Conservation (phyloP, 371 early-diverging fungal species). For the Polyrhizophydium stewartii region DNA sequence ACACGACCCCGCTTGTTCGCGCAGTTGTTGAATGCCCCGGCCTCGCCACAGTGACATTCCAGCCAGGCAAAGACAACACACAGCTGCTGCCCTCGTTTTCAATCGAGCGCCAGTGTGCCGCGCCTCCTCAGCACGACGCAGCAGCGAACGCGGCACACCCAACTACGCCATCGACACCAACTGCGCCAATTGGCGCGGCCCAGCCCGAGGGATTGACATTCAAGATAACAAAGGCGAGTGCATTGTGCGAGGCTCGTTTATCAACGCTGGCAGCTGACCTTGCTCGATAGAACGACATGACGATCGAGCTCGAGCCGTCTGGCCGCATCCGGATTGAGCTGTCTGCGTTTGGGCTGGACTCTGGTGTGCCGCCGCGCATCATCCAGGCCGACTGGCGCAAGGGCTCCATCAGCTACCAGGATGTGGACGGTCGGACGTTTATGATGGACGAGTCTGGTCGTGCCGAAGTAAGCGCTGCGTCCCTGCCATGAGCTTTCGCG, state of each 20-base stretch:
- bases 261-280: too few species aligned
- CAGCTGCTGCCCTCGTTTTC: background rate
- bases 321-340: conserved; percentile 6
- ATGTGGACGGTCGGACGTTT: conserved; percentile 8
- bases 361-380: background rate
- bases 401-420: conserved; percentile 17
- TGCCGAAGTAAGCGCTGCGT: conserved; percentile 4
- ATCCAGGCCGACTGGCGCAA: conserved; percentile 24
- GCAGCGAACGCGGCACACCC: too few species aligned
- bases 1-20: background rate
- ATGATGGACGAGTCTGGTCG: conserved; percentile 8
- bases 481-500: too few species aligned
- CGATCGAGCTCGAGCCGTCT: background rate
- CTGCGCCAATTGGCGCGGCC: background rate
- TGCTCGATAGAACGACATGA: conserved; percentile 2
- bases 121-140: too few species aligned
- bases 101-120: background rate
- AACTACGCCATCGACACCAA: too few species aligned
- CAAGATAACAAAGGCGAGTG: background rate
- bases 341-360: background rate
- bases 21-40: background rate
- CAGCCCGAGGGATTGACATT: background rate
- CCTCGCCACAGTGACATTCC: background rate
- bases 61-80: background rate
- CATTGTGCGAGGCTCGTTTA: background rate